Evolutionary conservation across 2,329 filamentous ascomycete species (phyloP).

Genomic region (Alternaria arbusti): DNA sequence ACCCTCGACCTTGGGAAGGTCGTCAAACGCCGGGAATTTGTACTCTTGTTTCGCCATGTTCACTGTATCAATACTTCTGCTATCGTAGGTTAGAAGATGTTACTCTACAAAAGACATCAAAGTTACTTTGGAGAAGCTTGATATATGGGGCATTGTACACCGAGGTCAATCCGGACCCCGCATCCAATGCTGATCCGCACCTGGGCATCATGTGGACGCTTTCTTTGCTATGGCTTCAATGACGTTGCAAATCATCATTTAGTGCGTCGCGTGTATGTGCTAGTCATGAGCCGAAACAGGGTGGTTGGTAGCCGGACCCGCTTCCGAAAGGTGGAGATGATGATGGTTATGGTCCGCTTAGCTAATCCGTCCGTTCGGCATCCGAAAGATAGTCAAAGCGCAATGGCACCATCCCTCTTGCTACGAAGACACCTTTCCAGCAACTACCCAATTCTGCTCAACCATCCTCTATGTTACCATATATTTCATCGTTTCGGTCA

Average conservation of each 20-base stretch:
- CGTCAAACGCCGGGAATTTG: conserved; percentile 42
- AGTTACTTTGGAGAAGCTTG: not conserved
- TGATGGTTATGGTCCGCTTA: not conserved
- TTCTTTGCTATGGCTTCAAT: not conserved
- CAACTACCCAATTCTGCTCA: not conserved
- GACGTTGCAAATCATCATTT: conserved; percentile 1
- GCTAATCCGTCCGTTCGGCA: not conserved
- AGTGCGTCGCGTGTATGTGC: not conserved
- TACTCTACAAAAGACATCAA: not conserved
- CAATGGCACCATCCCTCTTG: not conserved
- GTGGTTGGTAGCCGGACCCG: not conserved
- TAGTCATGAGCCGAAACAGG: not conserved
- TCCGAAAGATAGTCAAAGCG: not conserved
- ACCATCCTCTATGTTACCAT: not conserved
- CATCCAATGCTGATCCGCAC: not conserved
- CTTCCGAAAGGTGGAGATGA: not conserved
- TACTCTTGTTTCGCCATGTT: conserved; percentile 20
- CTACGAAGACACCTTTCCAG: not conserved
- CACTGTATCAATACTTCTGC: not conserved
- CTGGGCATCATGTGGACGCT: not conserved
- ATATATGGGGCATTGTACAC: not conserved
- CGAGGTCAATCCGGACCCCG: conserved; percentile 4
- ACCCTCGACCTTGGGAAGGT: conserved; percentile 38
- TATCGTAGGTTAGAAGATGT: not conserved
- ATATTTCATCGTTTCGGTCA: not conserved